These are phyloP conservation scores for Turritis glabra DNA, from an alignment of 345 rosid genomes.

Conservation along the genomic window DNA sequence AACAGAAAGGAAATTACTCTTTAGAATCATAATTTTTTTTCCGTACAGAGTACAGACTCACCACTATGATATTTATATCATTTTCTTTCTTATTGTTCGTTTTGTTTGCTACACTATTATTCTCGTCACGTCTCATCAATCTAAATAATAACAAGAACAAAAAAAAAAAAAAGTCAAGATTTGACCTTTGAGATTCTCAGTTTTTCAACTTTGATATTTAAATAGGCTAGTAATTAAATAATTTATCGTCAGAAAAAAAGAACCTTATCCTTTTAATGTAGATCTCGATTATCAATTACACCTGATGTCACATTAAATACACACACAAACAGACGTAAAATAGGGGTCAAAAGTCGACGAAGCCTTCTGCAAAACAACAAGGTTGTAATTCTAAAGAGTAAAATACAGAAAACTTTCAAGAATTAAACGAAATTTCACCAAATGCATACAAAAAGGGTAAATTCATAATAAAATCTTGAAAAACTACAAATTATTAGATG, in stretches of 20 bases:
- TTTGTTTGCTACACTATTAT: constrained; percentile 24
- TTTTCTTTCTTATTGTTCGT: constrained; percentile 10
- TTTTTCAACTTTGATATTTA: neutral
- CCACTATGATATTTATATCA: neutral
- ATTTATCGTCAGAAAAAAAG: neutral
- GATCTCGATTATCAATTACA: constrained; percentile 21
- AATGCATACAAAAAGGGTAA: too few relatives aligned
- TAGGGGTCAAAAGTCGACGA: neutral
- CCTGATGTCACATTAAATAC: constrained; percentile 16
- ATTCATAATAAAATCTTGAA: too few relatives aligned
- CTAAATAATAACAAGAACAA: constrained; percentile 1
- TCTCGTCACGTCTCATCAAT: constrained; percentile 18
- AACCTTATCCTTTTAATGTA: constrained; percentile 12
- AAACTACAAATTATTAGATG: neutral
- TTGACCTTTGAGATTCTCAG: constrained; percentile 31
- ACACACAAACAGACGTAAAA: neutral
- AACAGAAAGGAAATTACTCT: too few relatives aligned
- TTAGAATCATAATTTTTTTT: too few relatives aligned
- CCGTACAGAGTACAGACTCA: neutral
- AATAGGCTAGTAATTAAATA: neutral
- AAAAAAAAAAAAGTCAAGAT: constrained; percentile 6
- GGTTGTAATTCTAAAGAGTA: neutral
- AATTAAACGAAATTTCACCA: neutral
- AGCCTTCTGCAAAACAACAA: neutral
- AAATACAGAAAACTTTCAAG: too few relatives aligned